Conservation (phyloP, 768 basidiomycete species). For the Scleroderma bovista region DNA sequence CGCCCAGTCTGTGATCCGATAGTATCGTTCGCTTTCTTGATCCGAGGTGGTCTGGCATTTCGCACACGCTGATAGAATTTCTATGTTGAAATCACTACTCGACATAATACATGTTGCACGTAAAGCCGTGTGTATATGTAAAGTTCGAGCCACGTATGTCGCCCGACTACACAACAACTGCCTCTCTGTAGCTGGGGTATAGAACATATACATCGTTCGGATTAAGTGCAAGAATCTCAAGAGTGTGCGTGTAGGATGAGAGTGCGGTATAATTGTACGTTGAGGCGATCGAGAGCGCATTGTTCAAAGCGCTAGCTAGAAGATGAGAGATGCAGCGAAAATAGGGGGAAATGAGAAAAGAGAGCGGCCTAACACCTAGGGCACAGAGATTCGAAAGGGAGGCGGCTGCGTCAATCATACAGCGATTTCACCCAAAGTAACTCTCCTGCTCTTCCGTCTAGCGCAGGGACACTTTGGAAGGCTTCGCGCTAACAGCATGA, state of each 20-base stretch:
- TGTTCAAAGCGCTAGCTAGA: neutral
- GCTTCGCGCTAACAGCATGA: slow-evolving; percentile 8
- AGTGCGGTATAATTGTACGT: too few species aligned
- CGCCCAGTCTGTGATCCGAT: too few species aligned
- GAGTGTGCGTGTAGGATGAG: too few species aligned
- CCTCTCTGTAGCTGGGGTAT: neutral
- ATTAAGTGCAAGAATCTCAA: neutral
- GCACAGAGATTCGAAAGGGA: neutral
- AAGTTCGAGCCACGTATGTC: neutral
- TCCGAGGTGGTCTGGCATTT: too few species aligned
- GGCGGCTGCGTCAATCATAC: neutral
- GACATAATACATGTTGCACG: neutral
- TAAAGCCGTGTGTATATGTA: neutral
- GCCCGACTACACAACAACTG: neutral
- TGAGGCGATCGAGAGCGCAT: too few species aligned
- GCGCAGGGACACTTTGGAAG: slow-evolving; percentile 17
- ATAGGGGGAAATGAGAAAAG: neutral
- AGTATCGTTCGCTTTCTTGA: too few species aligned
- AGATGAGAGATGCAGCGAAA: neutral
- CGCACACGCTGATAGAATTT: too few species aligned
- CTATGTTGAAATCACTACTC: neutral
- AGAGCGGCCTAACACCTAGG: slow-evolving; percentile 2
- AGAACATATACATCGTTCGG: neutral
- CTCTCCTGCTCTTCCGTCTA: neutral
- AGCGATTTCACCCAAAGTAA: neutral